Evolutionary conservation across 2,329 filamentous ascomycete genomes (phyloP).

Genomic region (Pyrenochaeta sp.): DNA sequence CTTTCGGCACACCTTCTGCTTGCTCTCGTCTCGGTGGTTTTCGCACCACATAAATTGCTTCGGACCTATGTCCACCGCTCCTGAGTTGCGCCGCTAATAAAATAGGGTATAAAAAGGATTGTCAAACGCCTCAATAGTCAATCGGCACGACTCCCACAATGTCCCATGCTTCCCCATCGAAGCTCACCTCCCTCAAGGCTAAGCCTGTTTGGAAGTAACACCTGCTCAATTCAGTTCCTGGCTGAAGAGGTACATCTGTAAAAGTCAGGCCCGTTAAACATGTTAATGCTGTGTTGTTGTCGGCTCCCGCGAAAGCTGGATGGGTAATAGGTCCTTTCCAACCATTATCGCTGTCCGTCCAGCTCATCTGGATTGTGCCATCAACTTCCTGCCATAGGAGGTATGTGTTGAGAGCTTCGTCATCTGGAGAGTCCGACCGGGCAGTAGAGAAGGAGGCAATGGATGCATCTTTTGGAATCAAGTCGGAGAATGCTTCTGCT

Average conservation of each 20-base stretch:
- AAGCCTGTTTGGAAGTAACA: constrained; percentile 29
- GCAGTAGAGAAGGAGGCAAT: constrained; percentile 21
- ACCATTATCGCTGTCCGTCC: constrained; percentile 16
- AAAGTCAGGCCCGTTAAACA: constrained; percentile 24
- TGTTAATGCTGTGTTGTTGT: constrained; percentile 20
- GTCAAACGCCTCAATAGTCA: constrained; percentile 11
- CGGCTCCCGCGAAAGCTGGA: constrained; percentile 20
- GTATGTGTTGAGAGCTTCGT: constrained; percentile 15
- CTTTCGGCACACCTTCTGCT: too few species aligned
- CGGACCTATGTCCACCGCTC: too few species aligned
- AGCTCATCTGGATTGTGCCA: constrained; percentile 21
- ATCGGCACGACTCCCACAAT: constrained; percentile 23
- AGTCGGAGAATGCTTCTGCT: constrained; percentile 17
- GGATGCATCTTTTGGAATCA: constrained; percentile 16
- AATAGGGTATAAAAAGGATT: too few species aligned
- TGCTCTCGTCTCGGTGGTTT: too few species aligned
- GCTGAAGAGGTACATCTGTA: constrained; percentile 9
- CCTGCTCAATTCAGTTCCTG: constrained; percentile 19
- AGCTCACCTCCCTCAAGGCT: constrained; percentile 21
- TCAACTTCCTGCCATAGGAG: constrained; percentile 24
- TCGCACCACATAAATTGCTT: too few species aligned
- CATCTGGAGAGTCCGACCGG: constrained; percentile 3
- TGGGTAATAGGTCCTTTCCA: constrained; percentile 24
- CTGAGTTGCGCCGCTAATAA: too few species aligned
- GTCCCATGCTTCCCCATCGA: constrained; percentile 23